Evolutionary conservation across 1,139 yeast species (phyloP).

Genomic region (Petasospora fabianii): DNA sequence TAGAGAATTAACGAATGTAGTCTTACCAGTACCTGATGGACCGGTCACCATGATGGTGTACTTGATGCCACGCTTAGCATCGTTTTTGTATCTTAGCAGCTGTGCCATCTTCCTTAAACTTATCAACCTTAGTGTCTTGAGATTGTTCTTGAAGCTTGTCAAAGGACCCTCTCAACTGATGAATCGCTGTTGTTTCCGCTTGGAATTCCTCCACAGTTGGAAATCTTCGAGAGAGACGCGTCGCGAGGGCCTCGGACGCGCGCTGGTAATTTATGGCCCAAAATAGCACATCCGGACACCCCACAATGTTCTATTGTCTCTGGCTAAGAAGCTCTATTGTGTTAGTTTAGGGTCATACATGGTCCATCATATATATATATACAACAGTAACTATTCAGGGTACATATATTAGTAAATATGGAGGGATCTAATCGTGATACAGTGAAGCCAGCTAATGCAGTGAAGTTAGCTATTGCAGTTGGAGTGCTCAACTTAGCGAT

Average conservation of each 20-base stretch:
- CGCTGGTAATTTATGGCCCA: too few relatives aligned
- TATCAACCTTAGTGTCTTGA: not conserved
- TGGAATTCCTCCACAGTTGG: too few relatives aligned
- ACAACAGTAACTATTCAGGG: too few relatives aligned
- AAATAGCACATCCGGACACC: slow-evolving; percentile 1
- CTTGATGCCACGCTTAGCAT: slow-evolving; percentile 79
- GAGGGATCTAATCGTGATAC: too few relatives aligned
- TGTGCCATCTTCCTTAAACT: slow-evolving; percentile 15
- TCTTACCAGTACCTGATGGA: slow-evolving; percentile 73
- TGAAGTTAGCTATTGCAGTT: too few relatives aligned
- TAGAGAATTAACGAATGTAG: slow-evolving; percentile 76
- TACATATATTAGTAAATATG: too few relatives aligned
- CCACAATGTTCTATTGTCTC: too few relatives aligned
- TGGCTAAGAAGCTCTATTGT: too few relatives aligned
- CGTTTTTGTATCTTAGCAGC: slow-evolving; percentile 58
- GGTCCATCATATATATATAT: too few relatives aligned
- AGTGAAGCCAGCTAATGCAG: too few relatives aligned
- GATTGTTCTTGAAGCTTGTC: not conserved
- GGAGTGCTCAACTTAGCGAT: too few relatives aligned
- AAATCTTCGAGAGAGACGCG: not conserved
- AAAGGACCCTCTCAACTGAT: not conserved
- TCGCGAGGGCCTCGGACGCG: not conserved
- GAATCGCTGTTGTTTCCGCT: not conserved
- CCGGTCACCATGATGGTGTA: slow-evolving; percentile 81
- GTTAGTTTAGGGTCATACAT: too few relatives aligned